Evolutionary conservation across 2,329 filamentous ascomycete genomes (phyloP).

Genomic region (Phialophora chinensis): DNA sequence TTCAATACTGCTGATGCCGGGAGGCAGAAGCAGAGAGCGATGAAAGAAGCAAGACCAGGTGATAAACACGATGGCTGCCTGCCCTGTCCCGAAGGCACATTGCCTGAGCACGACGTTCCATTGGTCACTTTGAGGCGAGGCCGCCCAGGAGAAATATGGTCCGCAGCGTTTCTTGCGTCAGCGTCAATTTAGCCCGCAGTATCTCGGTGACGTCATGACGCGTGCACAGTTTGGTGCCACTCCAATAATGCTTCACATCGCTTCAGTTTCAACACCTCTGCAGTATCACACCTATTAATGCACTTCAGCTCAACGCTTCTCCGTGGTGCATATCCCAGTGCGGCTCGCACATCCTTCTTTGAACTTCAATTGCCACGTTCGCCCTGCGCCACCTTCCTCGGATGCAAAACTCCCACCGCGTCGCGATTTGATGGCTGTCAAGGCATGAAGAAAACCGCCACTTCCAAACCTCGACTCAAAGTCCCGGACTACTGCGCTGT

Average conservation of each 20-base stretch:
- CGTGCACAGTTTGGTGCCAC: too few relatives aligned
- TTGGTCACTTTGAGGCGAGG: background rate
- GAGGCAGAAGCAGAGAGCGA: background rate
- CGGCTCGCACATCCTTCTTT: background rate
- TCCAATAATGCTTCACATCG: background rate
- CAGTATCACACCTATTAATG: background rate
- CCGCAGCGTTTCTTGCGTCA: background rate
- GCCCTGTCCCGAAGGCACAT: background rate
- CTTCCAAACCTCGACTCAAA: conserved; percentile 36
- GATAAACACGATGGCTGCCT: background rate
- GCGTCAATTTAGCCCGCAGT: background rate
- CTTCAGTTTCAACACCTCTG: background rate
- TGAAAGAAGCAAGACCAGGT: background rate
- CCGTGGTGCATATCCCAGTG: background rate
- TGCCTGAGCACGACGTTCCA: background rate
- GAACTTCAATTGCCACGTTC: background rate
- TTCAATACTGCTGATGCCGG: background rate
- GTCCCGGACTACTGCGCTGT: conserved; percentile 43
- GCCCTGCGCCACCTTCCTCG: background rate
- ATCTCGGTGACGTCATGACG: background rate
- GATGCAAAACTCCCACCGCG: background rate
- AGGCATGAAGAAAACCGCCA: conserved; percentile 37
- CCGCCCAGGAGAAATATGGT: background rate
- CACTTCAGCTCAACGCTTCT: background rate
- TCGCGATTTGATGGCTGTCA: conserved; percentile 17